Base-by-base conservation (phyloP, 2,329 filamentous ascomycete species). In the Tolypocladium cylindrosporum region DNA sequence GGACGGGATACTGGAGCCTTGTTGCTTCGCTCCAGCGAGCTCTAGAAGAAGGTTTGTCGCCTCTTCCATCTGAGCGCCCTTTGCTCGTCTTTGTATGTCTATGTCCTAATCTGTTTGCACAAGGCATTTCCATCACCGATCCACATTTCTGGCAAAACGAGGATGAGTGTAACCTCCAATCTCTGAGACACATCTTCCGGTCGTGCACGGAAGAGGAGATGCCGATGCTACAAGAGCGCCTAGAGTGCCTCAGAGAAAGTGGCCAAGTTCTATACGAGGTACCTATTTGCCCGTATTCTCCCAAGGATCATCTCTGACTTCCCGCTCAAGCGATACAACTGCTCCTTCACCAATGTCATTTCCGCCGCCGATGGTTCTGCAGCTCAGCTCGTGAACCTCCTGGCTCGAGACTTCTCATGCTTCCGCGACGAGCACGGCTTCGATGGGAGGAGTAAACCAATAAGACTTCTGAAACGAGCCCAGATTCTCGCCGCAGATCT, bases 1-100 rank as follows among this genome's bases (percentile, higher is more conserved):
- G 91, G 91, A 97, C 91, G 0, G 94, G 94, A 4, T 99, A 99
- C 72, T 96, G 90, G 87, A 96, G 91, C 70, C 75, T 99, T 58
- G 90, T 97, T 24, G 94, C 94, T 31, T 84, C 89, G 27, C 72
- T 99, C 66, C 90, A 92, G 71, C 80, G 94, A 66, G 95, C 91
- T 2, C 75, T 97, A 48, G 91, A 97, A 55, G 92, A 97, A 78
- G 88, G 89, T 74, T 52, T 59, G 70, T 68, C 40, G 36, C 31
- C 27, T 55, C 55, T 41, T 27, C 48, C 24, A 42, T 42, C 43
- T 13, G 27, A 31, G 24, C 9, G 10, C 6, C 2, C 37, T 24
- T 52, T 42, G n/a, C 27, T n/a, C 4, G 16, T 40, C 21, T 4
- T 48, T 16, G 13, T 21, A 4, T 24, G 5, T 7, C 13, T 24